Percentiles rank a stretch among this genome's conserved stretches.
Conservation (phyloP, 345 rosid genomes). For the Citrus hindsii region DNA sequence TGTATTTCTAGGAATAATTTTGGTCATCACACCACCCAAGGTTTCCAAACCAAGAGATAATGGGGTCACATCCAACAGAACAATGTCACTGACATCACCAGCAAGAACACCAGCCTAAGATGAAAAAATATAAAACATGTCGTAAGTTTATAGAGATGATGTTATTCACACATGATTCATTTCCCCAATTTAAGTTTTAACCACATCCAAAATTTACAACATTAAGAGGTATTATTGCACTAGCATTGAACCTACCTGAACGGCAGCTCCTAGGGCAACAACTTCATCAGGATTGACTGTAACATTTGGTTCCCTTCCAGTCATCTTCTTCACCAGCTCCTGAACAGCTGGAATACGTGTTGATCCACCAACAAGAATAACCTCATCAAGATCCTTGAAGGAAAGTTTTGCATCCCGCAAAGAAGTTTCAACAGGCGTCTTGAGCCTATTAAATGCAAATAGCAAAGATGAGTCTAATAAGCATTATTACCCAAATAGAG, state of each 20-base stretch:
- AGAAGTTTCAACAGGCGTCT: slow-evolving; percentile 80
- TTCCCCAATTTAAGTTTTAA: background rate
- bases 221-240: background rate
- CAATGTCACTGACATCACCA: slow-evolving; percentile 97
- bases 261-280: slow-evolving; percentile 98
- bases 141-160: no score
- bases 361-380: slow-evolving; percentile 97
- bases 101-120: slow-evolving; percentile 88
- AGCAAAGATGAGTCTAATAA: background rate
- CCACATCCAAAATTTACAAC: background rate
- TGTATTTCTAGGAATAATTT: slow-evolving; percentile 90
- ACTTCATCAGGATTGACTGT: slow-evolving; percentile 98
- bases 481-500: background rate
- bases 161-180: background rate
- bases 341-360: slow-evolving; percentile 98
- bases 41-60: slow-evolving; percentile 92
- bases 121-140: background rate
- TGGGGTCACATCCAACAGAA: slow-evolving; percentile 83
- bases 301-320: slow-evolving; percentile 93
- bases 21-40: slow-evolving; percentile 98
- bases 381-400: slow-evolving; percentile 85
- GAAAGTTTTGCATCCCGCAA: slow-evolving; percentile 89
- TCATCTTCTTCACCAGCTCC: slow-evolving; percentile 84
- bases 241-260: slow-evolving; percentile 53
- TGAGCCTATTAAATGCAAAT: slow-evolving; percentile 44